Base-by-base conservation (phyloP, 352 stramenopile species). In the Plasmopara halstedii region DNA sequence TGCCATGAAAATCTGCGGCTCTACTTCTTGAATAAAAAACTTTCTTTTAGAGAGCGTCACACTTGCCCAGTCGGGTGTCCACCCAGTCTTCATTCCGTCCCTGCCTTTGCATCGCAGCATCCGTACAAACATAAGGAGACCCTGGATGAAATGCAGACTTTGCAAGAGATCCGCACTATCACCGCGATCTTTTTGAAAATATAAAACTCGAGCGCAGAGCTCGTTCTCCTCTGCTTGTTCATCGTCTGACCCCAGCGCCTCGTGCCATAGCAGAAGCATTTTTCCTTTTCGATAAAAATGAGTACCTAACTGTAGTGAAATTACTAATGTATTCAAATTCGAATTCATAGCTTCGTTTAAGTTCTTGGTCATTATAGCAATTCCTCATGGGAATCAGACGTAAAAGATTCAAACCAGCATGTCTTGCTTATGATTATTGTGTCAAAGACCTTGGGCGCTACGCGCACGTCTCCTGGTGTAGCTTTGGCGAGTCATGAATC, bases 211-310 rank as follows among this genome's bases (percentile, higher is more conserved):
- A 39, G 62, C 62, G 14, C 56, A 53, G 19, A 77, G 46, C 46
- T 86, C 74, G n/a, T 74, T 46, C 2, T 83, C 59, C 13, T 49
- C 62, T 13, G 74, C 74, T 49, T 81, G 71, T 56, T 86, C 74
- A 26, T 86, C 74, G 60, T 86, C 71, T 13, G 58, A 77, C 26
- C 74, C 74, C 13, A 86, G 62, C 50, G 57, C 62, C 27, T 78
- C 71, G 46, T 83, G 70, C 70, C 70, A 85, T 19, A 85, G 38
- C 13, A 85, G 56, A 44, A 85, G 60, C 63, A 66, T 62, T 22
- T 29, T 29, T 29, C 3, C 11, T 29, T 29, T 29, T 29, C 25
- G 25, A 6, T 11, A 29, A 5, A 29, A 29, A 6, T 11, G 7
- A 29, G 11, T 2, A 29, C 11, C 11, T 29, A 4, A 4, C 7